These are phyloP conservation scores for Hysterium pulicare DNA, from an alignment of 2,329 filamentous ascomycete genomes.

Conservation along the genomic window DNA sequence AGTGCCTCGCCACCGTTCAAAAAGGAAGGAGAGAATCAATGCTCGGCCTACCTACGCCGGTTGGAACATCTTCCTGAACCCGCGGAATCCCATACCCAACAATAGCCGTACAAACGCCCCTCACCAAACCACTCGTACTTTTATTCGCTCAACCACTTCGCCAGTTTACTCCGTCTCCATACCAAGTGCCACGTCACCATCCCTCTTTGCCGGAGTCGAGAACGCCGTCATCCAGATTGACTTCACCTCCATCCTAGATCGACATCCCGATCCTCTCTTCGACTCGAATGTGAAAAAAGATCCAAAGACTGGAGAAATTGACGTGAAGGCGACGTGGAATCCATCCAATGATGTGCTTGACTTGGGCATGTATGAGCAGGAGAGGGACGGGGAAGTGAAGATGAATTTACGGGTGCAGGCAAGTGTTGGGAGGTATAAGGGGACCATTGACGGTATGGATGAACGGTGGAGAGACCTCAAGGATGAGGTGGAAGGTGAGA, in stretches of 20 bases:
- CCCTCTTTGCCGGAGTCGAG: conserved; percentile 49
- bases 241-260: conserved; percentile 42
- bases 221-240: conserved; percentile 43
- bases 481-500: not conserved
- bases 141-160: conserved; percentile 24
- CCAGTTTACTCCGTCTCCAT: conserved; percentile 49
- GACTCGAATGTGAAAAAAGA: conserved; percentile 13
- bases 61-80: conserved; percentile 49
- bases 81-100: conserved; percentile 24
- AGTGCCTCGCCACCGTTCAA: conserved; percentile 8
- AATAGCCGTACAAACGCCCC: conserved; percentile 14
- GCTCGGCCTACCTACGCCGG: conserved; percentile 20
- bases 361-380: conserved; percentile 48
- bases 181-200: conserved; percentile 42
- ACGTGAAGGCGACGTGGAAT: conserved; percentile 30
- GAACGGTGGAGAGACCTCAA: conserved; percentile 37
- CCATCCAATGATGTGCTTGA: conserved; percentile 36
- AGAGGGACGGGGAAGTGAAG: conserved; percentile 19
- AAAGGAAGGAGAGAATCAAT: not conserved
- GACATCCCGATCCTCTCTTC: conserved; percentile 42
- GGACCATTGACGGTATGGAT: conserved; percentile 24
- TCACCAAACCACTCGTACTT: conserved; percentile 15
- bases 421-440: conserved; percentile 21
- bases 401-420: conserved; percentile 42
- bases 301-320: conserved; percentile 12